Evolutionary conservation across 1,284 basidiomycete species (phyloP).

Genomic region (Pterula multifida): DNA sequence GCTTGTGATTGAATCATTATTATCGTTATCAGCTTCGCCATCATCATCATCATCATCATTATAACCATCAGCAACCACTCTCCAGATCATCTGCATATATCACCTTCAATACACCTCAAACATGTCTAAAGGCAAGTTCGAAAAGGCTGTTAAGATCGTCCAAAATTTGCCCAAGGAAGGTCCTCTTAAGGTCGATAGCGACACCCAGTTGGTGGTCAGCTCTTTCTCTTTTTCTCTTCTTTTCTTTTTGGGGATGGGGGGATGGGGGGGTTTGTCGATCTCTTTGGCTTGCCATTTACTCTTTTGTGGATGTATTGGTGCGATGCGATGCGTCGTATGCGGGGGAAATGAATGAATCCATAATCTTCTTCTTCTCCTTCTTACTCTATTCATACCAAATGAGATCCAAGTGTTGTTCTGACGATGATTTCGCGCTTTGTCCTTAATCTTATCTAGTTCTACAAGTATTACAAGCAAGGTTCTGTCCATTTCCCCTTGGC

Average conservation of each 20-base stretch:
- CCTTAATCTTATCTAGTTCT: slow-evolving; percentile 53
- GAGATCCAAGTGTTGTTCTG: slow-evolving; percentile 2
- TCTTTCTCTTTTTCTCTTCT: no score
- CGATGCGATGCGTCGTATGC: no score
- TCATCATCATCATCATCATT: background rate
- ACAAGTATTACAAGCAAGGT: slow-evolving; percentile 89
- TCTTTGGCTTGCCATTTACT: no score
- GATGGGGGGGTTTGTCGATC: no score
- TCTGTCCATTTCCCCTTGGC: slow-evolving; percentile 9
- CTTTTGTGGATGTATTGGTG: no score
- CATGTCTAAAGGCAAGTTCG: slow-evolving; percentile 61
- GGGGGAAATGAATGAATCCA: background rate
- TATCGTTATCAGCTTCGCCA: no score
- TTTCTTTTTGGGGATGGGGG: no score
- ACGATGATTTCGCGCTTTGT: slow-evolving; percentile 7
- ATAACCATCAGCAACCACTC: background rate
- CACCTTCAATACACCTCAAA: slow-evolving; percentile 15
- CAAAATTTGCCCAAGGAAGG: slow-evolving; percentile 69
- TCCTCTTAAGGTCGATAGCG: slow-evolving; percentile 62
- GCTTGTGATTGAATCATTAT: no score
- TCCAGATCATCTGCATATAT: slow-evolving; percentile 4
- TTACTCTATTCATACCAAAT: slow-evolving; percentile 1
- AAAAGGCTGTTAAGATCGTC: slow-evolving; percentile 70
- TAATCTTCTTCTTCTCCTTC: background rate
- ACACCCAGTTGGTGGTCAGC: slow-evolving; percentile 70